Evolutionary conservation across 140 eudicot species (phyloP), one percentile per base, ranked within the genome.

Genomic region (Oenanthe javanica): DNA sequence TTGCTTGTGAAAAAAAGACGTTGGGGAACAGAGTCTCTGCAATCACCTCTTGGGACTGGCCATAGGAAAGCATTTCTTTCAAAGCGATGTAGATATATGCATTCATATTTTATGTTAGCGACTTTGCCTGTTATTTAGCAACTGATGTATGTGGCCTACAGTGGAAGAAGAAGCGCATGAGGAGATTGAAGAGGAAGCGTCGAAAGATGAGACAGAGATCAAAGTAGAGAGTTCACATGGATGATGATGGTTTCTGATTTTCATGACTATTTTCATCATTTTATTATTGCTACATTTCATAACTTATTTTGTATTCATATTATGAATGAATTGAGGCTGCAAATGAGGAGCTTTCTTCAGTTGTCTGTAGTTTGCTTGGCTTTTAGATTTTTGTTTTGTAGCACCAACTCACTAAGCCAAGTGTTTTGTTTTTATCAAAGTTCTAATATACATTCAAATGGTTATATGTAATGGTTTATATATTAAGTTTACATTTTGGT

Each of bases 111-210:
- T 66, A 12, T 66, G 16, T 23, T 27, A 6, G 31, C 31, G 0
- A 13, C 40, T 40, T 31, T 31, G 40, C 6, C 10, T 31, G 74
- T 6, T 31, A 36, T 10, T 18, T 71, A 36, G 49, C 23, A 42
- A 6, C 43, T 9, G 16, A 27, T 31, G 0, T 31, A 10, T 4
- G 51, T 16, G 45, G 27, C 42, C 59, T 83, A 45, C 87, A 91
- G 97, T 91, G 97, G 97, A 90, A 90, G 96, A 93, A 93, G 96
- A 91, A 91, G 94, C 91, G 96, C 27, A 93, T 91, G 94, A 91
- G 97, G 94, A 93, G 96, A 47, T 77, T 93, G 83, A 91, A 91
- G 93, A 91, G 96, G 90, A 93, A 91, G 93, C 94, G 96, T 45
- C 84, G 94, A 93, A 91, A 93, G 94, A 91, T 93, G 96, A 91